A percentile compares a stretch with the other conserved stretches of the same genome.
Evolutionary conservation across 176 grass and related monocot species (phyloP).

Genomic region (Avena atlantica): DNA sequence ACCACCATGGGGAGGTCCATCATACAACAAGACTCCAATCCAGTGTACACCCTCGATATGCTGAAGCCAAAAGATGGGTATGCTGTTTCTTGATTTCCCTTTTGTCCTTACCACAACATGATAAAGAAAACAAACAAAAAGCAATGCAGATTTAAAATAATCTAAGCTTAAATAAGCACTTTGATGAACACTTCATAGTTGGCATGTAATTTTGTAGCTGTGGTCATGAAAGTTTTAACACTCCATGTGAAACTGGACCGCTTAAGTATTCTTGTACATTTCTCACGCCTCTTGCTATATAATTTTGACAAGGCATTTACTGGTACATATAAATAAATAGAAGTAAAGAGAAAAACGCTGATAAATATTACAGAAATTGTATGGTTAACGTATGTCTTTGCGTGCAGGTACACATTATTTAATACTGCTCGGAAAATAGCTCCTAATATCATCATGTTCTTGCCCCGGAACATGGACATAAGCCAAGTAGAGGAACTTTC

Average conservation of each 20-base stretch:
- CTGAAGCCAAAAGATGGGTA: conserved; percentile 71
- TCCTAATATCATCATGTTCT: conserved; percentile 68
- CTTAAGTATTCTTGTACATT: not conserved
- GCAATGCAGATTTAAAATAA: no score
- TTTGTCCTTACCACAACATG: not conserved
- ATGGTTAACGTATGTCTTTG: no score
- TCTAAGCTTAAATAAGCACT: no score
- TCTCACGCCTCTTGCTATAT: no score
- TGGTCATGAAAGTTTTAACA: no score
- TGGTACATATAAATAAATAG: no score
- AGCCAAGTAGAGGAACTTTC: conserved; percentile 71
- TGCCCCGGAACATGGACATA: conserved; percentile 63
- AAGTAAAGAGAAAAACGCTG: no score
- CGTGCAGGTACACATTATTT: conserved; percentile 54
- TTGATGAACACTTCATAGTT: no score
- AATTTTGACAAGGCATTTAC: no score
- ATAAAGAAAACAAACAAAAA: no score
- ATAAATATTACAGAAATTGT: no score
- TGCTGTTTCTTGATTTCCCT: not conserved
- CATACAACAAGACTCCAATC: conserved; percentile 46
- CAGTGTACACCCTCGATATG: conserved; percentile 67
- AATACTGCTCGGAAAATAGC: conserved; percentile 62
- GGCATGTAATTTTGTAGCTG: no score
- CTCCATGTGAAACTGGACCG: not conserved
- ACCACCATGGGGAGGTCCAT: conserved; percentile 81